phyloP scores from a whole-genome alignment of 805 yeast species.

The Teunomyces barrocoloradensis region DNA sequence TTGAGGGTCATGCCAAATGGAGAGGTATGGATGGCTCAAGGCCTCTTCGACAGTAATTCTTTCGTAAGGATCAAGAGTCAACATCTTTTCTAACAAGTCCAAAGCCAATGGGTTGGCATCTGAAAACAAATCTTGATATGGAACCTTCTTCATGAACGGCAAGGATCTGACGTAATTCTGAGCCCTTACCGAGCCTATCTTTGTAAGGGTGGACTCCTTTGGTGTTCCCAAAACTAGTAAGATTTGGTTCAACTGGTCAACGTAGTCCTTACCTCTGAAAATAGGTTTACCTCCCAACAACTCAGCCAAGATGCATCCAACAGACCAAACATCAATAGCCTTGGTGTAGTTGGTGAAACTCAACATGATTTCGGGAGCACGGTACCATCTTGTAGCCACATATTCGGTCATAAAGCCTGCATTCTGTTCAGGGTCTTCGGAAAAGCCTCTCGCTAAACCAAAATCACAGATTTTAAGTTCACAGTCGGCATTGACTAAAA shows the following conservation, averaged over 20 bases:
- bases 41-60: conserved; percentile 90
- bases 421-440: conserved; percentile 76
- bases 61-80: conserved; percentile 81
- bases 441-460: conserved; percentile 91
- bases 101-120: conserved; percentile 83
- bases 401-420: conserved; percentile 96
- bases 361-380: conserved; percentile 97
- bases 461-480: conserved; percentile 95
- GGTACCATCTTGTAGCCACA: conserved; percentile 97
- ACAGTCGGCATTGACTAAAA: conserved; percentile 93
- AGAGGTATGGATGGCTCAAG: conserved; percentile 80
- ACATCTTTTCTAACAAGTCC: conserved; percentile 64
- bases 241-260: conserved; percentile 89
- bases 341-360: conserved; percentile 92
- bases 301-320: conserved; percentile 96
- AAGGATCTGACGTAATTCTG: conserved; percentile 86
- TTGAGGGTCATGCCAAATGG: conserved; percentile 78
- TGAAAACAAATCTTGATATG: conserved; percentile 72
- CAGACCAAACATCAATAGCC: conserved; percentile 97
- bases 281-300: conserved; percentile 86
- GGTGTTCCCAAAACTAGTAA: conserved; percentile 91
- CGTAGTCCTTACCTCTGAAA: conserved; percentile 94
- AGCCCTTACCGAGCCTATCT: conserved; percentile 78
- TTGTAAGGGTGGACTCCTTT: conserved; percentile 45
- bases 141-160: conserved; percentile 78